Evolutionary conservation across 2,329 filamentous ascomycete genomes (phyloP).

Genomic region (Aschersonia sp.): DNA sequence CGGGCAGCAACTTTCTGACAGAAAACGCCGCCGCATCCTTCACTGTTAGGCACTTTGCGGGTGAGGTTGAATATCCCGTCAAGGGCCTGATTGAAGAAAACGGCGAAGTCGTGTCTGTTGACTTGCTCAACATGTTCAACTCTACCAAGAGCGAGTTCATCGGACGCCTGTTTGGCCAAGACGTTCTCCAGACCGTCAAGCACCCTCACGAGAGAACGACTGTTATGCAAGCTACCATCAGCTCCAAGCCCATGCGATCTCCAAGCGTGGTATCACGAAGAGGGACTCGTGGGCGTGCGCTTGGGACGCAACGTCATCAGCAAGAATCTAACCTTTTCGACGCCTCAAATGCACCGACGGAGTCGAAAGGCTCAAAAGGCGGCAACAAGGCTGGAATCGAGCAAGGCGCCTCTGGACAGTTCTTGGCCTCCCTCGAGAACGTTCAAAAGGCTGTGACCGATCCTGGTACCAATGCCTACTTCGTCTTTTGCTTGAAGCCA

Average conservation of each 20-base stretch:
- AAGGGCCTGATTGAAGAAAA: conserved; percentile 87
- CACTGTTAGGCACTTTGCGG: conserved; percentile 88
- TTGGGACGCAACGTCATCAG: conserved; percentile 21
- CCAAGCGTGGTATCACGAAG: conserved; percentile 85
- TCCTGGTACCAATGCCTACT: conserved; percentile 81
- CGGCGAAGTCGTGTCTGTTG: conserved; percentile 86
- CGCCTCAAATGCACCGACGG: conserved; percentile 17
- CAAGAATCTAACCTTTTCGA: conserved; percentile 17
- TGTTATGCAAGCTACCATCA: conserved; percentile 91
- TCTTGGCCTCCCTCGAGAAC: conserved; percentile 76
- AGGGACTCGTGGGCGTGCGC: conserved; percentile 29
- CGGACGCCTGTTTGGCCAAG: conserved; percentile 84
- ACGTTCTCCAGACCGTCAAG: conserved; percentile 81
- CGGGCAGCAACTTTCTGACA: conserved; percentile 80
- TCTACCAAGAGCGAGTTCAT: conserved; percentile 83
- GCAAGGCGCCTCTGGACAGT: conserved; percentile 86
- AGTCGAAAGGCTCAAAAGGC: conserved; percentile 27
- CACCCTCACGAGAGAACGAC: conserved; percentile 83
- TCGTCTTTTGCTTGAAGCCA: conserved; percentile 92
- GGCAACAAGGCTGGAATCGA: conserved; percentile 26
- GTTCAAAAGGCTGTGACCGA: conserved; percentile 77
- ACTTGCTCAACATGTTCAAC: conserved; percentile 87
- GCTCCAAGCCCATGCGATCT: conserved; percentile 83
- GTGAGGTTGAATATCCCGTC: conserved; percentile 88
- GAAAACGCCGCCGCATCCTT: conserved; percentile 71